These are phyloP conservation scores for Trichoderma brevicompactum DNA, from an alignment of 2,329 filamentous ascomycete genomes.

Conservation along the genomic window DNA sequence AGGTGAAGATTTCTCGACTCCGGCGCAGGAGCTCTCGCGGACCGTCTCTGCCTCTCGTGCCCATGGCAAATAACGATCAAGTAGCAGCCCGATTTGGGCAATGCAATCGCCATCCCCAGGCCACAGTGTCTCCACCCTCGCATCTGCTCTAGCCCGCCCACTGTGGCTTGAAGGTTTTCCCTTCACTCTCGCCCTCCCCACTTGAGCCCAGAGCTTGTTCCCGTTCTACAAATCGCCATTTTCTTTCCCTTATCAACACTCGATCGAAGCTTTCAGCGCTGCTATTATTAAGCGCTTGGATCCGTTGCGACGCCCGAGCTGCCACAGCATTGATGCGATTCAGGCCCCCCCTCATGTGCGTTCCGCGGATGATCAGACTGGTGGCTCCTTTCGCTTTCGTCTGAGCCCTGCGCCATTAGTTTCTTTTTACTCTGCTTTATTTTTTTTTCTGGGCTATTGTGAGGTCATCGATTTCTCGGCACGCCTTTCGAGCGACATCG, in stretches of 20 bases:
- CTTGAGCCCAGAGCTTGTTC: slow-evolving; percentile 20
- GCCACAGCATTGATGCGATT: slow-evolving; percentile 25
- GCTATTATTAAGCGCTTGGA: slow-evolving; percentile 6
- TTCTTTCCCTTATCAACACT: slow-evolving; percentile 16
- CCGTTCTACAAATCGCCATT: slow-evolving; percentile 17
- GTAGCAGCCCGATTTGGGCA: slow-evolving; percentile 16
- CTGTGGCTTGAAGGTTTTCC: slow-evolving; percentile 25
- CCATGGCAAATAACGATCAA: slow-evolving; percentile 20
- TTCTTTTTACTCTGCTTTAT: neutral
- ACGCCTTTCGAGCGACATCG: neutral
- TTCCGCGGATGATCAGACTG: slow-evolving; percentile 20
- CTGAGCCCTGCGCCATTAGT: slow-evolving; percentile 9
- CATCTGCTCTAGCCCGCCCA: slow-evolving; percentile 14
- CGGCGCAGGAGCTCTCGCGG: neutral
- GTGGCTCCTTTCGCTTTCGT: neutral
- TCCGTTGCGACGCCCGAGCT: slow-evolving; percentile 12
- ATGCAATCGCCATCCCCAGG: neutral
- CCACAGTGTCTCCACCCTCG: slow-evolving; percentile 8
- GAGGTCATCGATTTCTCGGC: neutral
- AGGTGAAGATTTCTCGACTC: neutral
- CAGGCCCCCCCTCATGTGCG: slow-evolving; percentile 20
- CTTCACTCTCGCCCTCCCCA: neutral
- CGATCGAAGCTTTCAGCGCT: neutral
- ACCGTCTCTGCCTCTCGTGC: neutral
- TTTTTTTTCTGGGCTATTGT: neutral